Base-by-base conservation (phyloP, 305 asterid species). In the Solanum hybrid region DNA sequence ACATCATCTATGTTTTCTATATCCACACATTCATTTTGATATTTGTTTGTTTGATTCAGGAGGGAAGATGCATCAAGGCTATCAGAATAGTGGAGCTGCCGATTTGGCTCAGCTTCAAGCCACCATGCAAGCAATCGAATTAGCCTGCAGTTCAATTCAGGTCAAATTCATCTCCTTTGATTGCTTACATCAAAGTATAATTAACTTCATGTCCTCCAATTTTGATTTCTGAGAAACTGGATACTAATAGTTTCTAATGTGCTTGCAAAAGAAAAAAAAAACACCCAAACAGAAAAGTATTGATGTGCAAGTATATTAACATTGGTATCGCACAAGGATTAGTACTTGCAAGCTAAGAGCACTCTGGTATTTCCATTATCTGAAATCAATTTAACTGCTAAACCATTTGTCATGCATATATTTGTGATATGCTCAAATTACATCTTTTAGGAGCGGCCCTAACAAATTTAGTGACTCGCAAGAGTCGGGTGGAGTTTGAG, bases 101-200 rank as follows among this genome's bases (percentile, higher is more conserved):
- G 97, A 97, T 94, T 90, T 93, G 92, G 94, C 94, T 81, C 97
- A 95, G 90, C 95, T 97, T 77, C 98, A 93, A 90, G 96, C 95
- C 86, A 95, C 97, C 84, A 95, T 96, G 99, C 95, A 94, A 90
- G 92, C 97, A 38, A 90, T 97, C 82, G 99, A 97, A 91, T 85
- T 93, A 38, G 99, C 99, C 89, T 96, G 99, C 93, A 92, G 86
- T 91, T 93, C 98, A 26, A 94, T 97, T 64, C 98, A 96, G 99
- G 99, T 97, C 78, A 26, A 66, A 34, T 64, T 66, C 85, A 36
- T 79, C 56, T 79, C 85, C 24, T 20, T 77, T 77, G 46, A 34
- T 77, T 76, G 42, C 82, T 34, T 77, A 2, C 16, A 32, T 34
- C 36, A 77, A 77, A 77, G 42, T 77, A 77, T 34, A 77, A 4